A percentile compares a stretch with the other conserved stretches of the same genome.
Evolutionary conservation across 2,329 filamentous ascomycete genomes (phyloP).

Genomic region (Botryotinia convoluta): DNA sequence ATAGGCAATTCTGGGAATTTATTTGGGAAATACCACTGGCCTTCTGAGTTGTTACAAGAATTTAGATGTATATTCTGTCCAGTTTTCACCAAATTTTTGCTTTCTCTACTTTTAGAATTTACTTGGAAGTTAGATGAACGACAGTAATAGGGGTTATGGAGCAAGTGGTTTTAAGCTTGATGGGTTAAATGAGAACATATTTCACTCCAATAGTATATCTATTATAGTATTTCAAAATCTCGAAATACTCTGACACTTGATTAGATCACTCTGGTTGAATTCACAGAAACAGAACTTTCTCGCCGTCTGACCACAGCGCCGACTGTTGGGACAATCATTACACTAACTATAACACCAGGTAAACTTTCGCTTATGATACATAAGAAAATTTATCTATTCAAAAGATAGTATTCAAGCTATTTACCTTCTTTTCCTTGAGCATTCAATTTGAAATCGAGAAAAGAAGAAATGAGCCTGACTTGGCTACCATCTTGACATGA

Average conservation of each 20-base stretch:
- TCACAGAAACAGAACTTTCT: neutral
- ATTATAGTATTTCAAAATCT: accelerated
- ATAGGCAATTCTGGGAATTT: too few species aligned
- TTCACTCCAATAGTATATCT: neutral
- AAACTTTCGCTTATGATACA: neutral
- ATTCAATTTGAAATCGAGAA: neutral
- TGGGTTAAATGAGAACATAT: neutral
- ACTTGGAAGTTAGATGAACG: neutral
- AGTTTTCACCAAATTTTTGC: too few species aligned
- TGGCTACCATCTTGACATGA: neutral
- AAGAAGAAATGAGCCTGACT: neutral
- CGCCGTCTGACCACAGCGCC: accelerated
- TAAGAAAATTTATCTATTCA: neutral
- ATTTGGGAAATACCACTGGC: too few species aligned
- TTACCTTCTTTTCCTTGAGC: neutral
- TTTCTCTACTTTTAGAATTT: too few species aligned
- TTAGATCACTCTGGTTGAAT: accelerated
- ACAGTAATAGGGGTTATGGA: neutral
- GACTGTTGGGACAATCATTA: neutral
- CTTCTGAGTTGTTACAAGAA: too few species aligned
- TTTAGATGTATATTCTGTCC: too few species aligned
- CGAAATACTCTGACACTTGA: neutral
- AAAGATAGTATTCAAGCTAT: too few species aligned
- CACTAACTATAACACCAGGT: neutral
- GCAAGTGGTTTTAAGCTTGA: neutral